Evolutionary conservation across 495 filamentous ascomycete species (phyloP), one percentile per base, ranked within the genome.

Genomic region (Talaromyces adpressus): DNA sequence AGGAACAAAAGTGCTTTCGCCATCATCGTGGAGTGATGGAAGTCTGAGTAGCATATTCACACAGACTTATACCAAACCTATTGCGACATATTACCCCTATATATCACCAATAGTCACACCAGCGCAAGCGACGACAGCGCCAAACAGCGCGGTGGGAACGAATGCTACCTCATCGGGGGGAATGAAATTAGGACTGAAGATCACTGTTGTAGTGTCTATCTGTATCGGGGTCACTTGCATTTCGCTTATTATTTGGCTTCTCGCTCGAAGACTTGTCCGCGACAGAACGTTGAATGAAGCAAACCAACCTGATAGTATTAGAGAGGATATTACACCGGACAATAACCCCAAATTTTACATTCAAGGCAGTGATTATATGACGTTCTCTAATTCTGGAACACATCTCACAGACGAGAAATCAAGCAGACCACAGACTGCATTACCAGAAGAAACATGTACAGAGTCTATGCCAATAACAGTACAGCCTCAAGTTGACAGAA

Each of bases 81-180:
- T 88, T 61, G 69, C 70, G 20, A 77, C 72, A 0, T 83, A 76
- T 61, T 87, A 83, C 65, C 86, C 86, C 2, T 89, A 87, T 59
- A 23, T 53, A 6, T 39, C 45, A 34, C 3, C 23, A 23, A 47
- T 27, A 25, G 29, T 11, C 4, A 36, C 16, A 7, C 36, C 51
- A 27, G 29, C 52, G 32, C 6, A 30, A 30, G 1, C 14, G 2
- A 39, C 45, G 22, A 1, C 51, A 52, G 30, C 23, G 27, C 9
- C 45, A 0, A 27, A 11, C 27, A 49, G 12, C 11, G 20, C 30
- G 23, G 5, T 14, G 4, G 53, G n/a, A 39, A 14, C 20, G 7
- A 20, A 41, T 32, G 36, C 36, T 16, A 41, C 11, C 36, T 16
- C 36, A 25, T 29, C 51, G 6, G n/a, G 51, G 3, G 3, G 4